Evolutionary conservation across 371 early-diverging fungal genomes (phyloP).

Genomic region (Mucor mucedo): DNA sequence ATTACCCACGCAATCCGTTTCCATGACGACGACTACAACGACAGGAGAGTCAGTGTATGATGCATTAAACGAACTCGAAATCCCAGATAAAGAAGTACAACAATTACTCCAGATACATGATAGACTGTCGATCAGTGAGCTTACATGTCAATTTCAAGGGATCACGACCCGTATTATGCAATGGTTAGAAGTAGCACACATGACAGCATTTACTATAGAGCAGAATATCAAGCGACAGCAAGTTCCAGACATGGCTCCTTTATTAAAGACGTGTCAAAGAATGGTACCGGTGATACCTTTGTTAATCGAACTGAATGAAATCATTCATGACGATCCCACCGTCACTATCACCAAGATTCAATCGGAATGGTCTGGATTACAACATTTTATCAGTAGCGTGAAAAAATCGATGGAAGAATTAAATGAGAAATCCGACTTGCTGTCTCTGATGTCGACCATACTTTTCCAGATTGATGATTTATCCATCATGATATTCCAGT

Average conservation of each 20-base stretch:
- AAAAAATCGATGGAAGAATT: constrained; percentile 27
- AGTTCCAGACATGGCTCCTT: constrained; percentile 18
- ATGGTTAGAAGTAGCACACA: constrained; percentile 47
- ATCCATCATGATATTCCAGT: constrained; percentile 49
- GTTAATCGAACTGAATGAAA: constrained; percentile 22
- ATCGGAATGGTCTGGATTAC: constrained; percentile 54
- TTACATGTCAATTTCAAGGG: constrained; percentile 24
- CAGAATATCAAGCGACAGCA: constrained; percentile 36
- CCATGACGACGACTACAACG: neutral
- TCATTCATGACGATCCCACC: constrained; percentile 1
- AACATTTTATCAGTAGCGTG: constrained; percentile 46
- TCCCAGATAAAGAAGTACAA: constrained; percentile 32
- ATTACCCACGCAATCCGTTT: constrained; percentile 5
- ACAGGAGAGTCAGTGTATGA: constrained; percentile 5
- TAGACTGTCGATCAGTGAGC: constrained; percentile 10
- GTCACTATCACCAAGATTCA: constrained; percentile 43
- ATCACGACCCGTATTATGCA: constrained; percentile 29
- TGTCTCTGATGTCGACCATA: constrained; percentile 35
- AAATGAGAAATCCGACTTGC: constrained; percentile 25
- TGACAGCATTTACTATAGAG: constrained; percentile 45
- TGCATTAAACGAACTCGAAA: constrained; percentile 9
- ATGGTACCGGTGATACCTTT: constrained; percentile 29
- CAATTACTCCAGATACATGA: constrained; percentile 18
- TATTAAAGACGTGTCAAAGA: constrained; percentile 14
- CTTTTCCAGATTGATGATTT: constrained; percentile 43